Evolutionary conservation across 257 asterid genomes (phyloP).

Genomic region (Scutellaria galericulata): DNA sequence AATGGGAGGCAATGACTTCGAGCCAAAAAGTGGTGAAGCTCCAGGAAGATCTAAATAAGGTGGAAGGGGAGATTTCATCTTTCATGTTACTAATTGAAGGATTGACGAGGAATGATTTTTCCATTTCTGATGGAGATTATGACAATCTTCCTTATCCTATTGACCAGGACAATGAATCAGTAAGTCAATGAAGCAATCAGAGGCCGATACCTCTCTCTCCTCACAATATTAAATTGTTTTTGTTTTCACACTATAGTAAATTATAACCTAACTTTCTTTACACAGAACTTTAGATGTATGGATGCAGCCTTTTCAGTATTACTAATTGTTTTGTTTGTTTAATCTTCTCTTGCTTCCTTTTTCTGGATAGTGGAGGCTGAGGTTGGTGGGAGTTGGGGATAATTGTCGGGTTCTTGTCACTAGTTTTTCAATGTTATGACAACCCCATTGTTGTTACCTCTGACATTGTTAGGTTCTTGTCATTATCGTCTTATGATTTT

Average conservation of each 20-base stretch:
- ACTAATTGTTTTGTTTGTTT: neutral
- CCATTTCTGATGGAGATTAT: constrained; percentile 49
- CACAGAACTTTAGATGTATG: neutral
- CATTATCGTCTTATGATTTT: neutral
- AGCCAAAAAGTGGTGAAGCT: constrained; percentile 73
- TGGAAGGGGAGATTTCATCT: constrained; percentile 68
- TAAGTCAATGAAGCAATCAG: constrained; percentile 45
- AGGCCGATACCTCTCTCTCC: constrained; percentile 6
- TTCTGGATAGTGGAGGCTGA: neutral
- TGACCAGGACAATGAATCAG: constrained; percentile 53
- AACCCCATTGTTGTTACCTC: too few species aligned
- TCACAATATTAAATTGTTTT: neutral
- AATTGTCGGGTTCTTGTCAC: neutral
- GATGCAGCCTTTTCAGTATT: neutral
- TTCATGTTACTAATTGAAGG: constrained; percentile 70
- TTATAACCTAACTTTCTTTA: neutral
- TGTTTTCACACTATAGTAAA: neutral
- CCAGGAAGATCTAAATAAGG: constrained; percentile 66
- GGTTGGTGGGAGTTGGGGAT: neutral
- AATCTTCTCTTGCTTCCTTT: neutral
- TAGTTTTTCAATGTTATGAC: too few species aligned
- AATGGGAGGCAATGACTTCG: constrained; percentile 88
- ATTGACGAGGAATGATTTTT: constrained; percentile 51
- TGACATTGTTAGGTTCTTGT: too few species aligned
- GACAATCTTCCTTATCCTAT: constrained; percentile 47